These are phyloP conservation scores for Alternaria sp. DNA, from an alignment of 2,329 filamentous ascomycete species.

Conservation along the genomic window DNA sequence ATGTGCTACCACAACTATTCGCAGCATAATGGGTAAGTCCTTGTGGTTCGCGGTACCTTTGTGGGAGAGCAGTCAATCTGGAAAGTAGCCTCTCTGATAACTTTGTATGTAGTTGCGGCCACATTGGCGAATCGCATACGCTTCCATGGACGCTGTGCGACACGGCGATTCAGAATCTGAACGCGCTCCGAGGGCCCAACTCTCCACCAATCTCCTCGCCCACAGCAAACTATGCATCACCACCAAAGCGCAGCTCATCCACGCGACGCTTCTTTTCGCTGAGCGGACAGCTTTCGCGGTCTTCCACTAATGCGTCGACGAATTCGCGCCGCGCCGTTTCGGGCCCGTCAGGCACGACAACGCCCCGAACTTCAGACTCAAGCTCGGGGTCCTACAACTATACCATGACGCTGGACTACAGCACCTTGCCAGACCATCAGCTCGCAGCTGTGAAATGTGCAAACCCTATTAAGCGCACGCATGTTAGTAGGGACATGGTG, in stretches of 20 bases:
- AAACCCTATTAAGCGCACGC: constrained; percentile 23
- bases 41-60: not conserved
- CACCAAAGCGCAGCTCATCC: constrained; percentile 28
- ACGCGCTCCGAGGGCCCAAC: constrained; percentile 33
- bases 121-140: constrained; percentile 35
- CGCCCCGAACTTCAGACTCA: constrained; percentile 19
- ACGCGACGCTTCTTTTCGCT: constrained; percentile 36
- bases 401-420: constrained; percentile 21
- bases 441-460: constrained; percentile 29
- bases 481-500: constrained; percentile 32
- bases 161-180: constrained; percentile 29
- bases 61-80: not conserved
- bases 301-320: constrained; percentile 22
- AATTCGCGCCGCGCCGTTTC: constrained; percentile 29
- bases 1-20: constrained; percentile 46
- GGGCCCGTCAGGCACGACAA: constrained; percentile 14
- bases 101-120: constrained; percentile 33
- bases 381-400: constrained; percentile 18
- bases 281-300: constrained; percentile 32
- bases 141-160: constrained; percentile 40
- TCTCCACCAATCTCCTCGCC: constrained; percentile 35
- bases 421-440: constrained; percentile 36
- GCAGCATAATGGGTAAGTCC: constrained; percentile 29
- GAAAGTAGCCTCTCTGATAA: not conserved
- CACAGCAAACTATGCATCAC: constrained; percentile 9